A percentile compares a stretch with the other conserved stretches of the same genome.
Evolutionary conservation across 2,329 filamentous ascomycete species (phyloP).

Genomic region (Botrytis pseudocinerea): DNA sequence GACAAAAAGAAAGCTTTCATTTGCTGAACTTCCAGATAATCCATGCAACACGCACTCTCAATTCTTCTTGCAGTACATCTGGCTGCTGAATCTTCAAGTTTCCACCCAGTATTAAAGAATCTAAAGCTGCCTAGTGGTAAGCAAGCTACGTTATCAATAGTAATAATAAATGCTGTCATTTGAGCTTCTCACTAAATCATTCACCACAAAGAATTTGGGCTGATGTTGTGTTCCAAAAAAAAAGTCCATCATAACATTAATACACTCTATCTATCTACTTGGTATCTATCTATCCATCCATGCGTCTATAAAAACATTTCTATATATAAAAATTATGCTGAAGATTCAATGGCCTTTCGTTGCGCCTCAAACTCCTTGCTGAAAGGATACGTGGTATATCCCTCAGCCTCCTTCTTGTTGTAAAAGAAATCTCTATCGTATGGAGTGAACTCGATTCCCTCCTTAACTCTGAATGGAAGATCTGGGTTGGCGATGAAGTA

Average conservation of each 20-base stretch:
- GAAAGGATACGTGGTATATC: slow-evolving; percentile 43
- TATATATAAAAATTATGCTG: background rate
- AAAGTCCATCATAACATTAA: background rate
- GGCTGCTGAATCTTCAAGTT: background rate
- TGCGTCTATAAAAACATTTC: background rate
- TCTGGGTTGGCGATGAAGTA: slow-evolving; percentile 51
- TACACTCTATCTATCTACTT: background rate
- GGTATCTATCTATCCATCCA: background rate
- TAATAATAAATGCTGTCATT: background rate
- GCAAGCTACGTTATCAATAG: background rate
- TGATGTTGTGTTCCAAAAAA: background rate
- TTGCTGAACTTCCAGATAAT: background rate
- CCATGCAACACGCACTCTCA: background rate
- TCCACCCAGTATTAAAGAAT: background rate
- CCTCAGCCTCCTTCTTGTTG: slow-evolving; percentile 37
- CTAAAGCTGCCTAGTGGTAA: background rate
- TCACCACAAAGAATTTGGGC: background rate
- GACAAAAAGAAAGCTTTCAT: background rate
- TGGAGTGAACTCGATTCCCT: slow-evolving; percentile 43
- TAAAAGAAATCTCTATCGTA: slow-evolving; percentile 47
- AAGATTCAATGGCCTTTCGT: slow-evolving; percentile 15
- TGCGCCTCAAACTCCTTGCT: slow-evolving; percentile 38
- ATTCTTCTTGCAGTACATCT: background rate
- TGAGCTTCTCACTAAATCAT: background rate
- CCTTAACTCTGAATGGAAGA: slow-evolving; percentile 45